Evolutionary conservation across 139 green algal species (phyloP).

Genomic region (Picochlorum sp.): DNA sequence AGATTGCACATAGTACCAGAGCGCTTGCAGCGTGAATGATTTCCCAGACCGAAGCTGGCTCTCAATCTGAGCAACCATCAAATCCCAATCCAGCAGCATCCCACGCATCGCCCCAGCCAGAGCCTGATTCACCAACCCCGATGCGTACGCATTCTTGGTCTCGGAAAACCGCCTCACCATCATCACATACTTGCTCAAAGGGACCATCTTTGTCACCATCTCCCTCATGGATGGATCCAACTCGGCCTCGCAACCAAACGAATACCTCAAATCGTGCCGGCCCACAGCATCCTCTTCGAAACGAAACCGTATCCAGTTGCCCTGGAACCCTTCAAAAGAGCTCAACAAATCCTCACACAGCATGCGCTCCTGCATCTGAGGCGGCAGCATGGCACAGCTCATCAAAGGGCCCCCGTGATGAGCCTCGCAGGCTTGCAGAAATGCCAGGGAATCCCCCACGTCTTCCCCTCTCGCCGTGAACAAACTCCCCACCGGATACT

Average conservation of each 20-base stretch:
- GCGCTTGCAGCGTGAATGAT: constrained; percentile 53
- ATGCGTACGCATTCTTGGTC: constrained; percentile 43
- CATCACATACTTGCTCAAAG: constrained; percentile 69
- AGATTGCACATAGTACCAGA: constrained; percentile 70
- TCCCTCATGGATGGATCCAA: constrained; percentile 51
- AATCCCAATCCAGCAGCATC: constrained; percentile 63
- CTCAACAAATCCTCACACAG: constrained; percentile 15
- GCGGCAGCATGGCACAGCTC: too few species aligned
- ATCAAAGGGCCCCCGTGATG: too few species aligned
- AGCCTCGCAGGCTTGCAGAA: not conserved
- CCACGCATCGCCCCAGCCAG: constrained; percentile 58
- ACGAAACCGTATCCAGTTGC: constrained; percentile 7
- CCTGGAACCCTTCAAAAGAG: constrained; percentile 34
- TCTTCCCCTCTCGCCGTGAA: too few species aligned
- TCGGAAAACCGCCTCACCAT: constrained; percentile 72
- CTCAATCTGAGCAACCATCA: constrained; percentile 86
- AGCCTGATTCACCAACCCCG: constrained; percentile 61
- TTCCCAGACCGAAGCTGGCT: constrained; percentile 48
- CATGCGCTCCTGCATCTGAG: not conserved
- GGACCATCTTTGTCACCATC: constrained; percentile 65
- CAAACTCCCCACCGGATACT: too few species aligned
- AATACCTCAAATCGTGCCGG: not conserved
- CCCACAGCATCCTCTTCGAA: not conserved
- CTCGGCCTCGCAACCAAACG: not conserved
- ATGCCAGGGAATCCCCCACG: too few species aligned